Base-by-base conservation (phyloP, 371 early-diverging fungal genomes). In the Capillidium heterosporum region DNA sequence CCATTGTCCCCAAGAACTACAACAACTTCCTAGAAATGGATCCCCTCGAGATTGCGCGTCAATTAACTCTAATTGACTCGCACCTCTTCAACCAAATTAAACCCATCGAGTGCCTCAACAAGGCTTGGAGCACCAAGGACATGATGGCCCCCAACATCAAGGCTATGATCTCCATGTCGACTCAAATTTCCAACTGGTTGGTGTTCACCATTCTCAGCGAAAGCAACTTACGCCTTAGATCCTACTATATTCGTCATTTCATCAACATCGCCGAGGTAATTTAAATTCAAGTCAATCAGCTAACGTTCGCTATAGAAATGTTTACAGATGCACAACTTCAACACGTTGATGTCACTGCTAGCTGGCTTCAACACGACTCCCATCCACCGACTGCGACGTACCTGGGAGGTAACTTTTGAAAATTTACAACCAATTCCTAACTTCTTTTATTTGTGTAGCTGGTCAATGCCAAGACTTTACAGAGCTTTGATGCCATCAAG, bases 331-430 rank as follows among this genome's bases (percentile, higher is more conserved):
- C 85, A 95, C 68, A 96, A 96, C 68, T 96, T 81, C 60, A 90
- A 89, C 68, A 84, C 90, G 4, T 78, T 92, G 54, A 85, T 88
- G 76, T 80, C 89, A 11, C 82, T 94, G 47, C 70, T 91, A 27
- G 90, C 90, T 23, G 91, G 86, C 0, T 83, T 96, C 62, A 82
- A 87, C 39, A 84, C 89, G 5, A 84, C 90, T 7, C 85, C 91
- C 0, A 77, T 96, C 48, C 84, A 85, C 60, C 84, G 97, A n/a
- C 71, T 95, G 46, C 79, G 78, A 24, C 81, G 85, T 51, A 94
- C 97, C 0, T 91, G 91, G 90, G 83, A 84, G 59, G 69, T 71
- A 2, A 57, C 19, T 8, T 35, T 7, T 32, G 3, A 58, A 27
- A 15, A 32, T 10, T 35, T 13, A 35, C 4, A 35, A 7, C 13